phyloP scores from a whole-genome alignment of 2,329 filamentous ascomycete genomes.

The Aspergillus texensis region DNA sequence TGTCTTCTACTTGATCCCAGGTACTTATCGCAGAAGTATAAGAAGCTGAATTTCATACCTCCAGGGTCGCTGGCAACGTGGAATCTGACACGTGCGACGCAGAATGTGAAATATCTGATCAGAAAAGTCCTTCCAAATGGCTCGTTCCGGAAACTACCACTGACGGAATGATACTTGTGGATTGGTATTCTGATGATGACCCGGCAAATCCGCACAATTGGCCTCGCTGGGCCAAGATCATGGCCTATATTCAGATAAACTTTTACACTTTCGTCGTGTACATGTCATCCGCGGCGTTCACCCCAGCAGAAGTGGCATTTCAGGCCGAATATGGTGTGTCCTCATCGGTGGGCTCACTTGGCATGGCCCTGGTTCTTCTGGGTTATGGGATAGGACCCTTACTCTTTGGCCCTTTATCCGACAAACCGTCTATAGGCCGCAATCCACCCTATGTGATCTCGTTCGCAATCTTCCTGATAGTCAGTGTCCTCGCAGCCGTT shows the following conservation, averaged over 20 bases:
- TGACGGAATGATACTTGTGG: neutral
- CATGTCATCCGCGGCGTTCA: slow-evolving; percentile 10
- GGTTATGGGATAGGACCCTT: slow-evolving; percentile 9
- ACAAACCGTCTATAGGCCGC: neutral
- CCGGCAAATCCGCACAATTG: neutral
- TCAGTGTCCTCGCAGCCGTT: neutral
- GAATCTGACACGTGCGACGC: neutral
- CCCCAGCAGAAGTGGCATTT: neutral
- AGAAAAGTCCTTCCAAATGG: neutral
- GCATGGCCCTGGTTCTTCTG: slow-evolving; percentile 6
- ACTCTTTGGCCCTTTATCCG: slow-evolving; percentile 1
- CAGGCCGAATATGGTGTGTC: neutral
- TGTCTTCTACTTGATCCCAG: neutral
- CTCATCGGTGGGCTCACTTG: slow-evolving; percentile 5
- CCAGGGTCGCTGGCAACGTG: neutral
- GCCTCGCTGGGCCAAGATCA: neutral
- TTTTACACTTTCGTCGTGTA: slow-evolving; percentile 12
- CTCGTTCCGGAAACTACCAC: neutral
- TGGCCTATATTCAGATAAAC: neutral
- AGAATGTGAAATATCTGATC: neutral
- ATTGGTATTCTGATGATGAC: neutral
- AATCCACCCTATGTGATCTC: neutral
- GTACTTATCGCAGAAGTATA: neutral
- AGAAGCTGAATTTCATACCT: neutral
- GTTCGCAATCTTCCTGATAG: neutral